A percentile compares a stretch with the other conserved stretches of the same genome.
Conservation (phyloP, 305 asterid species). For the Fraxinus nigra region DNA sequence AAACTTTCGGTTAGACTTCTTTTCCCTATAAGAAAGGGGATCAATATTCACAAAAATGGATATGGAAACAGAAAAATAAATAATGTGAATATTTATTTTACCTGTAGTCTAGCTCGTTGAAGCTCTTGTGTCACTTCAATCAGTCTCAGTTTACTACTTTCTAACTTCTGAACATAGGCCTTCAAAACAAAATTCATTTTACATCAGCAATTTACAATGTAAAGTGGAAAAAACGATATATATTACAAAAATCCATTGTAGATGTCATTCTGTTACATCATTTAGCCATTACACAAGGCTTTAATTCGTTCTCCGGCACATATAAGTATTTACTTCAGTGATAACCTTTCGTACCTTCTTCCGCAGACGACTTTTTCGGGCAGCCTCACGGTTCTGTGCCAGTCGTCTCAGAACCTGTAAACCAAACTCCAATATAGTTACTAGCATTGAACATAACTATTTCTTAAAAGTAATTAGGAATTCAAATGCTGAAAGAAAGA, state of each 20-base stretch:
- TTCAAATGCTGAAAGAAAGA: neutral
- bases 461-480: neutral
- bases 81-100: conserved; percentile 22
- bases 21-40: neutral
- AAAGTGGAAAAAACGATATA: neutral
- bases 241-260: neutral
- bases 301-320: neutral
- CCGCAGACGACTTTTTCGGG: conserved; percentile 79
- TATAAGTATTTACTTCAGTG: neutral
- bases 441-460: neutral
- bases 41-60: neutral
- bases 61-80: neutral
- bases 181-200: conserved; percentile 26
- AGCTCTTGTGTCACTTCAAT: conserved; percentile 86
- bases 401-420: conserved; percentile 71
- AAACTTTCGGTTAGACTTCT: conserved; percentile 17
- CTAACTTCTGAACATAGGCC: conserved; percentile 96
- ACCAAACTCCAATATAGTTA: conserved; percentile 15
- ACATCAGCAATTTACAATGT: neutral
- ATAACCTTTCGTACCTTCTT: conserved; percentile 55
- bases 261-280: neutral
- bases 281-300: neutral
- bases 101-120: conserved; percentile 71
- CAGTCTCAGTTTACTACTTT: conserved; percentile 68
- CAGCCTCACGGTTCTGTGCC: conserved; percentile 97